Base-by-base conservation (phyloP, 805 yeast species). In the Kluyveromyces wickerhamii region DNA sequence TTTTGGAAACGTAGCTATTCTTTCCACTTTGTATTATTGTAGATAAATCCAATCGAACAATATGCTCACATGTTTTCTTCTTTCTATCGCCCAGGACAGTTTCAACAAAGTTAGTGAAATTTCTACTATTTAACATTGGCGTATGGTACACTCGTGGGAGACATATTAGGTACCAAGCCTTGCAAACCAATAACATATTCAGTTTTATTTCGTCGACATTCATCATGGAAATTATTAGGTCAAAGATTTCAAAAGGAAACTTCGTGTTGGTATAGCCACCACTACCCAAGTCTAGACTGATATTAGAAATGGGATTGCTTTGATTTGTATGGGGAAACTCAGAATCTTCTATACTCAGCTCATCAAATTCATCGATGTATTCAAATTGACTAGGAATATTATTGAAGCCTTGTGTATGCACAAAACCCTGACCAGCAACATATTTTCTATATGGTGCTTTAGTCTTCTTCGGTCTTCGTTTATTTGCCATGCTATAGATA, bases 11-110 rank as follows among this genome's bases (percentile, higher is more conserved):
- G 55, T 69, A 81, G 4, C 96, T 89, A 58, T 87, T 92, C 54
- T 84, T 87, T 9, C 97, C 97, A 23, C 85, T 71, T 57, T 92
- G 97, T 40, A 87, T 76, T 31, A 88, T 85, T 28, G 73, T 69
- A 7, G 94, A 71, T 23, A 92, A 64, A 52, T 92, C 92, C 27
- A 92, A 65, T 11, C 65, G 67, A 35, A 65, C 66, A 11, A 92
- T 92, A 37, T 71, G 50, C 8, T 67, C 59, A 3, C 88, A 89
- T 14, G 54, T 35, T 32, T 69, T 68, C 40, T 59, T 64, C 54
- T 69, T 71, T 29, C 67, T 53, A 14, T 67, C 60, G 37, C 59
- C 45, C 17, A 78, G 62, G 21, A 83, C 65, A 0, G 85, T 62
- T 7, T 80, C 84, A 27, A 87, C 89, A 61, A 89, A 92, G 17